A percentile compares a stretch with the other conserved stretches of the same genome.
Conservation (phyloP, 2,329 filamentous ascomycete species). For the Trichoderma sp. region DNA sequence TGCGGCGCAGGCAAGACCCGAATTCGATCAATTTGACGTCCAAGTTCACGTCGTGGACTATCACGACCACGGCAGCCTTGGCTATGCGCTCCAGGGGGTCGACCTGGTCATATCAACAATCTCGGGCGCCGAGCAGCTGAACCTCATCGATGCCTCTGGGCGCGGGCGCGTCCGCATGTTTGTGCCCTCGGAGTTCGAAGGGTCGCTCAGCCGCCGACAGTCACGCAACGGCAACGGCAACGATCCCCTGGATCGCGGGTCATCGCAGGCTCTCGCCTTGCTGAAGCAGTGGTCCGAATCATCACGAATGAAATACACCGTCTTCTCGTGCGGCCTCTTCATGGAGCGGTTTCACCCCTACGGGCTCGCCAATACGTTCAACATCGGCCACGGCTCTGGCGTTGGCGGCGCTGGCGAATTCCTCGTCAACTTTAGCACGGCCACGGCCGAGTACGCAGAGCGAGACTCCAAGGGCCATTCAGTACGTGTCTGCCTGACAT, state of each 20-base stretch:
- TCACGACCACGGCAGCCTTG: conserved; percentile 55
- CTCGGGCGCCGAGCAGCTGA: conserved; percentile 64
- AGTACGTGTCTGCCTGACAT: conserved; percentile 66
- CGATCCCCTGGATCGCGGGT: conserved; percentile 64
- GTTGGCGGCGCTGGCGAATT: conserved; percentile 63
- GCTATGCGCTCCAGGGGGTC: conserved; percentile 68
- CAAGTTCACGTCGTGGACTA: conserved; percentile 73
- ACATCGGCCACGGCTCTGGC: conserved; percentile 59
- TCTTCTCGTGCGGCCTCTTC: conserved; percentile 73
- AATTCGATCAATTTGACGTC: conserved; percentile 57
- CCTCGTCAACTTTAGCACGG: conserved; percentile 61
- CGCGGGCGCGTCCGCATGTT: conserved; percentile 66
- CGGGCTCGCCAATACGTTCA: conserved; percentile 58
- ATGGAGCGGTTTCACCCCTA: conserved; percentile 74
- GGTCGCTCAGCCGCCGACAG: conserved; percentile 56
- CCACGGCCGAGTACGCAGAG: conserved; percentile 61
- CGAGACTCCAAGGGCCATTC: conserved; percentile 51
- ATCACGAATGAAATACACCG: conserved; percentile 63
- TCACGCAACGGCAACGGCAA: conserved; percentile 31
- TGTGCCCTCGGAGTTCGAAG: conserved; percentile 76
- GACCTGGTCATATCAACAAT: conserved; percentile 77
- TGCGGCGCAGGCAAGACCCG: conserved; percentile 50
- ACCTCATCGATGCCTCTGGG: conserved; percentile 71
- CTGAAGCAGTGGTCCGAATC: conserved; percentile 55
- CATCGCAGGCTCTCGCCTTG: conserved; percentile 55